Conservation (phyloP, 768 basidiomycete genomes). For the Dendrothele bispora region DNA sequence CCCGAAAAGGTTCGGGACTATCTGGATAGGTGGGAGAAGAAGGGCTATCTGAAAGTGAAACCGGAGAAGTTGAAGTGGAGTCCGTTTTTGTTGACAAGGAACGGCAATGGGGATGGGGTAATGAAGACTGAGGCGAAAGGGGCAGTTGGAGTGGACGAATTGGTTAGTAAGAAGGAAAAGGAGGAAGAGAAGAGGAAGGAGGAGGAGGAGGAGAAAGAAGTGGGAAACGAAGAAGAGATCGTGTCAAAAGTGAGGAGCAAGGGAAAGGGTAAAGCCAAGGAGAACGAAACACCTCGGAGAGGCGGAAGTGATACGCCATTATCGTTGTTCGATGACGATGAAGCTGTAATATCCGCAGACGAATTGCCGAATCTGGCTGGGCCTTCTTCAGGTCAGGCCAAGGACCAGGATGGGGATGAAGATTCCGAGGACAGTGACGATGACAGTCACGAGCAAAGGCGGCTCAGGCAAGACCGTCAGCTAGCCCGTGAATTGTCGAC, state of each 20-base stretch:
- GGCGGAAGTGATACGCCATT: constrained; percentile 11
- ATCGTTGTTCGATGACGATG: constrained; percentile 28
- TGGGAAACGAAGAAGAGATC: constrained; percentile 5
- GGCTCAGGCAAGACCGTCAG: too few species aligned
- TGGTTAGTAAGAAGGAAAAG: constrained; percentile 9
- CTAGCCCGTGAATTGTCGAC: too few species aligned
- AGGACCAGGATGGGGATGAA: too few species aligned
- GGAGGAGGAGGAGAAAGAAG: constrained; percentile 10
- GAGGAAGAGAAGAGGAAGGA: constrained; percentile 9
- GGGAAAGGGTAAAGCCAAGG: constrained; percentile 9
- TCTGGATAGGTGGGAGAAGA: constrained; percentile 68
- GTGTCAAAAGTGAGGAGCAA: too few species aligned
- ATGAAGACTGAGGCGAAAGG: constrained; percentile 15
- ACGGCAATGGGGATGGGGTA: constrained; percentile 19
- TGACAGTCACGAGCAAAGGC: too few species aligned
- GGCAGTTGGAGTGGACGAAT: constrained; percentile 15
- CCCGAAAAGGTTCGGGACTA: constrained; percentile 62
- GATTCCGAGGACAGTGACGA: too few species aligned
- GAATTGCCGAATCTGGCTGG: constrained; percentile 3
- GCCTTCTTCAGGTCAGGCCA: too few species aligned
- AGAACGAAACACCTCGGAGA: not conserved
- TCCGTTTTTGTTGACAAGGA: constrained; percentile 76
- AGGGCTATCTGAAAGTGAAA: constrained; percentile 73
- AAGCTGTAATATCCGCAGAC: constrained; percentile 18
- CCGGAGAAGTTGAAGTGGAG: constrained; percentile 94